Conservation (phyloP, 768 basidiomycete species). For the Lactarius hatsudake region DNA sequence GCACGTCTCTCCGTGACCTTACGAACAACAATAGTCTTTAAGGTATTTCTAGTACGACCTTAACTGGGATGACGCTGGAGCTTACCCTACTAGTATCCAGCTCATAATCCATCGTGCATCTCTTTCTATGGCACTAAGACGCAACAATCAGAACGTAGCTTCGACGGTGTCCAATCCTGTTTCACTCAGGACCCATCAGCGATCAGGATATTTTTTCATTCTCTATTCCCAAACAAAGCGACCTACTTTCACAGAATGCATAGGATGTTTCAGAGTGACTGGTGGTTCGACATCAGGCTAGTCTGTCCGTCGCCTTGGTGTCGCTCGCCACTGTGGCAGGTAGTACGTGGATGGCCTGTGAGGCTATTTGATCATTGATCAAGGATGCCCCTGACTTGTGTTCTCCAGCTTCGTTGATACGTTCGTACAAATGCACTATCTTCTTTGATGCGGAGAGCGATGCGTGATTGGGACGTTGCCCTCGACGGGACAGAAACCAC, state of each 20-base stretch:
- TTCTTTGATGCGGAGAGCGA: slow-evolving; percentile 46
- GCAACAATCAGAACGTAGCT: slow-evolving; percentile 52
- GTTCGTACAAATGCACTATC: slow-evolving; percentile 41
- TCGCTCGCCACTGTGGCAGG: slow-evolving; percentile 34
- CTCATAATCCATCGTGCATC: too few relatives aligned
- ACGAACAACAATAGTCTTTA: too few relatives aligned
- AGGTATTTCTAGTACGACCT: too few relatives aligned
- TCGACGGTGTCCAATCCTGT: slow-evolving; percentile 68
- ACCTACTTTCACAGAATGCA: too few relatives aligned
- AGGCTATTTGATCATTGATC: slow-evolving; percentile 33
- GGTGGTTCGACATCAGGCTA: slow-evolving; percentile 61
- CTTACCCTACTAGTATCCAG: too few relatives aligned
- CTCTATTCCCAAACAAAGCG: too few relatives aligned
- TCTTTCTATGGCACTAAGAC: too few relatives aligned
- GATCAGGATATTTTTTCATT: slow-evolving; percentile 26
- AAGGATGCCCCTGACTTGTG: slow-evolving; percentile 27
- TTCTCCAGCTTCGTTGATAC: slow-evolving; percentile 42
- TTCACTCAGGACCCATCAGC: slow-evolving; percentile 55
- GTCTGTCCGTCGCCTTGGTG: slow-evolving; percentile 14
- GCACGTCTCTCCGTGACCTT: too few relatives aligned
- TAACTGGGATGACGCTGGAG: too few relatives aligned
- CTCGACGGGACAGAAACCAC: slow-evolving; percentile 61
- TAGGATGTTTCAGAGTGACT: slow-evolving; percentile 65
- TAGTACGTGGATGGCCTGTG: slow-evolving; percentile 51
- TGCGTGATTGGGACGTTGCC: slow-evolving; percentile 78